These are phyloP conservation scores for Aspergillus piperis DNA, from an alignment of 2,329 filamentous ascomycete genomes.

Conservation along the genomic window DNA sequence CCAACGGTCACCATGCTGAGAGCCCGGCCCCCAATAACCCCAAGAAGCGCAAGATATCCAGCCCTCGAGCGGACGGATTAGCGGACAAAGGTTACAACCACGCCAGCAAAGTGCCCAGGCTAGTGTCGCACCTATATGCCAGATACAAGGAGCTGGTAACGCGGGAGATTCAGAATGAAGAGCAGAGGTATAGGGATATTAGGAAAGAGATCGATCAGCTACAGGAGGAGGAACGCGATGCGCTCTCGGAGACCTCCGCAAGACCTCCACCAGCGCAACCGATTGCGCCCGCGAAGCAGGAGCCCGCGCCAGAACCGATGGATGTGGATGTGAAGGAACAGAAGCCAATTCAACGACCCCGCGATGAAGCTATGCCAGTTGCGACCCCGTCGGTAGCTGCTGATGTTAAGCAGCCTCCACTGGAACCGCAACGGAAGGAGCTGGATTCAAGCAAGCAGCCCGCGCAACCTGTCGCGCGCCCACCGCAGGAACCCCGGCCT, in stretches of 20 bases:
- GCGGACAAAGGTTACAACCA: constrained; percentile 65
- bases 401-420: constrained; percentile 9
- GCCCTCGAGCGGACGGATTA: constrained; percentile 63
- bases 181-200: constrained; percentile 65
- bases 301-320: constrained; percentile 27
- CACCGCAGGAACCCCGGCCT: constrained; percentile 5
- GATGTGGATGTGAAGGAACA: constrained; percentile 33
- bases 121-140: constrained; percentile 74
- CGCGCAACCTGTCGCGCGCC: constrained; percentile 5
- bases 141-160: constrained; percentile 71
- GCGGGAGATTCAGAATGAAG: constrained; percentile 72
- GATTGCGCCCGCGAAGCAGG: constrained; percentile 15
- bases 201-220: constrained; percentile 69
- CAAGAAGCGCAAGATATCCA: constrained; percentile 74
- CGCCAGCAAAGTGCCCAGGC: constrained; percentile 65
- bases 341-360: constrained; percentile 15
- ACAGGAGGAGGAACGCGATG: constrained; percentile 61
- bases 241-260: constrained; percentile 24
- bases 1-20: constrained; percentile 29
- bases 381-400: constrained; percentile 6
- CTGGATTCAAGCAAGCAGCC: constrained; percentile 9
- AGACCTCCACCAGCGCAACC: constrained; percentile 8
- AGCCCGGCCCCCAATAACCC: constrained; percentile 49
- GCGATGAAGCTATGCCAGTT: constrained; percentile 4
- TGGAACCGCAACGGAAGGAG: constrained; percentile 16